Base-by-base conservation (phyloP, 495 filamentous ascomycete genomes). In the Annulohypoxylon maeteangense region DNA sequence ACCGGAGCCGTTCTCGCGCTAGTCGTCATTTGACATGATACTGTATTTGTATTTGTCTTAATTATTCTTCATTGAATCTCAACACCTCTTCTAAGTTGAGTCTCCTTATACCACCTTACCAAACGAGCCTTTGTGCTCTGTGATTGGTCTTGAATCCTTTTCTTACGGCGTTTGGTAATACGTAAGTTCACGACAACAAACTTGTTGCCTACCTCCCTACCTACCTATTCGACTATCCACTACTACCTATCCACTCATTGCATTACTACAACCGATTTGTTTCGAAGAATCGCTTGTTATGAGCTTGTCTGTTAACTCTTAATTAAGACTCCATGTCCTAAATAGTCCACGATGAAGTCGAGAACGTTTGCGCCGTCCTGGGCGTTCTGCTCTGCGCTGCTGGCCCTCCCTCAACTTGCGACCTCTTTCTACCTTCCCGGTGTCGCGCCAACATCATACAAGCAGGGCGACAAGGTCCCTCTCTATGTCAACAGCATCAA, bases 401-500 rank as follows among this genome's bases (percentile, higher is more conserved):
- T 86, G 1, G 79, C 78, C 34, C 68, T 79, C 25, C 84, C 86
- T 16, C 81, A 85, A 48, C 79, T 92, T 32, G 85, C 91, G 18
- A 81, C 90, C 4, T 92, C 93, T 57, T 98, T 98, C 84, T 98
- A 98, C 81, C 90, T 99, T 38, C 95, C 95, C 14, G 95, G 95
- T 65, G 93, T 98, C 75, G 94, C 94, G 55, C 95, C 96, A n/a
- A 93, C 91, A 22, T 92, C 94, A 45, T 99, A 98, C 81, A 86
- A 90, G 68, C 75, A 81, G 23, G 89, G 87, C 71, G 90, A 93
- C 63, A 80, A 81, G 23, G 95, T 99, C n/a, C 91, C 93, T 25
- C 88, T 99, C 27, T 88, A 92, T 76, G 95, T 99, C 78, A 98
- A 99, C 80, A 87, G 90, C 72, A 89, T 99, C 67, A 97, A 94